phyloP scores from a whole-genome alignment of 2,329 filamentous ascomycete species.

The Fusarium buxicola region DNA sequence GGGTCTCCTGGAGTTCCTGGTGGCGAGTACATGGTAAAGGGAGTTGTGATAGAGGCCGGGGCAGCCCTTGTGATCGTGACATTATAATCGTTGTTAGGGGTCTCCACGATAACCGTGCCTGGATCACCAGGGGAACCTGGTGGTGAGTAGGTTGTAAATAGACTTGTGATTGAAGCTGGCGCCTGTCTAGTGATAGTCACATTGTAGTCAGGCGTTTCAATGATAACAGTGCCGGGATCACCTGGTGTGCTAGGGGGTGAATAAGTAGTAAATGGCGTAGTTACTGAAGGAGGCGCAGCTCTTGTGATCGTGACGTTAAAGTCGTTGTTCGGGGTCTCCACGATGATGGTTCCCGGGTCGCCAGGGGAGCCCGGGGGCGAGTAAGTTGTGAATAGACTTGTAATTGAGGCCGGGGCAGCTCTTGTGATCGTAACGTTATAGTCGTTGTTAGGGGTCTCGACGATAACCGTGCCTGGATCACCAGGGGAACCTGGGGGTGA shows the following conservation, averaged over 20 bases:
- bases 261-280: constrained; percentile 12
- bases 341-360: constrained; percentile 25
- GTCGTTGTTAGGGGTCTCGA: constrained; percentile 22
- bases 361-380: constrained; percentile 18
- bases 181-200: constrained; percentile 16
- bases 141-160: constrained; percentile 6
- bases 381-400: constrained; percentile 17
- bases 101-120: constrained; percentile 26
- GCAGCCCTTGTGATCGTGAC: constrained; percentile 22
- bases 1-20: constrained; percentile 14
- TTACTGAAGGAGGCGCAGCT: constrained; percentile 2
- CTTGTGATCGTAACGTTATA: constrained; percentile 29
- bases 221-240: constrained; percentile 21
- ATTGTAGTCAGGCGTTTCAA: constrained; percentile 15
- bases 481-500: constrained; percentile 18
- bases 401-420: constrained; percentile 14
- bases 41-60: constrained; percentile 23
- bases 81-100: constrained; percentile 18
- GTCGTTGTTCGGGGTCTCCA: constrained; percentile 25
- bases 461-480: constrained; percentile 26
- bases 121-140: constrained; percentile 19
- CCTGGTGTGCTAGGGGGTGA: constrained; percentile 12
- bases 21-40: constrained; percentile 16
- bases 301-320: constrained; percentile 23
- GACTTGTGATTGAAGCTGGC: background rate